Base-by-base conservation (phyloP, 257 asterid species). In the Linaria vulgaris region DNA sequence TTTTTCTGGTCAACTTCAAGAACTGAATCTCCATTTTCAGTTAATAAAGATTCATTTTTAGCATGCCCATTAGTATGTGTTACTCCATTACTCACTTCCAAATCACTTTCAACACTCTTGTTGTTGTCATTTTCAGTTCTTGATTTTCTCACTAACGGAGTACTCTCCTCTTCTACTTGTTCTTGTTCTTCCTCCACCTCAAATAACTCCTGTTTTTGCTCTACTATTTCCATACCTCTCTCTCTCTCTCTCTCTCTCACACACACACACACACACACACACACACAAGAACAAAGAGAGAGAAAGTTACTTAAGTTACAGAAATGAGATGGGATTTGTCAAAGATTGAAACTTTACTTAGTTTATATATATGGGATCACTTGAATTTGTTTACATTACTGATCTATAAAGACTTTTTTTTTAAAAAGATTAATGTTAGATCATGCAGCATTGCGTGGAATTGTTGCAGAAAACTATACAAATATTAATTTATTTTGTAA, bases 211-310 rank as follows among this genome's bases (percentile, higher is more conserved):
- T 79, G 62, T 63, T 66, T 69, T 55, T 59, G 72, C 64, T 76
- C 84, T 56, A 64, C 84, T 27, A 55, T 71, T 44, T 76, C 90
- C 94, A 83, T 88, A 7, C 63, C 34, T 58, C 63, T n/a, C n/a
- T n/a, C n/a, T n/a, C n/a, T n/a, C n/a, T n/a, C n/a, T 47, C 74
- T 88, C 94, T 81, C 85, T 64, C 31, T 58, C 63, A 12, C 61
- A 73, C 72, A 61, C 69, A 56, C 54, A 30, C 64, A 39, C 47
- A 71, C 12, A 25, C 19, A 23, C 22, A 46, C 57, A n/a, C 34
- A 49, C 6, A 63, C 13, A 48, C 53, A 17, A 30, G 30, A 51
- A 44, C 23, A 43, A 39, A 55, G 53, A 17, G 47, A 66, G 31
- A 16, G 8, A 37, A n/a, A 30, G 6, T 8, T 34, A 4, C 41